phyloP scores from a whole-genome alignment of 176 grass and related monocot genomes.

The Tuctoria greenei region DNA sequence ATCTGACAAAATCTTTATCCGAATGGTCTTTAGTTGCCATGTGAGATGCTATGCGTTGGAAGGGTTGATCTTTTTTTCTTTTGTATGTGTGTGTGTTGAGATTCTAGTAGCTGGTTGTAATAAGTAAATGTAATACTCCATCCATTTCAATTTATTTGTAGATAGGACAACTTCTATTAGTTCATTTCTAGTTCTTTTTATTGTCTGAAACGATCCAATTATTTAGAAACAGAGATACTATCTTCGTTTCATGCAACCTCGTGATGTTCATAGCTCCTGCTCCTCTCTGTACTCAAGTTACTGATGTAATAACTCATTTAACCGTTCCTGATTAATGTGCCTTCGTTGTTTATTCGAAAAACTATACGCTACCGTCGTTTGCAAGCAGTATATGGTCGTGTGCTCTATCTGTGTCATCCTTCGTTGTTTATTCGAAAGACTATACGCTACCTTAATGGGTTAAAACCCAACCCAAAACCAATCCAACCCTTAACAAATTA shows the following conservation, averaged over 20 bases:
- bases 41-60: background rate
- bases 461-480: too few species aligned
- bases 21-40: background rate
- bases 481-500: too few species aligned
- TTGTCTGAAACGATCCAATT: too few species aligned
- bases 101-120: conserved; percentile 1
- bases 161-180: too few species aligned
- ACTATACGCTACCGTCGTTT: background rate
- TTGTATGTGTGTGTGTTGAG: too few species aligned
- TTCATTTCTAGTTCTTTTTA: too few species aligned
- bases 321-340: background rate
- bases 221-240: too few species aligned
- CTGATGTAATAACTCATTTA: background rate
- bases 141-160: too few species aligned
- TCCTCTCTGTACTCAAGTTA: background rate
- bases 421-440: too few species aligned
- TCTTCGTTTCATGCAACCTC: background rate
- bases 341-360: background rate
- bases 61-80: background rate
- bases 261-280: background rate
- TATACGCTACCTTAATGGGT: too few species aligned
- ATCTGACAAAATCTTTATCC: background rate
- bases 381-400: too few species aligned
- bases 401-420: too few species aligned
- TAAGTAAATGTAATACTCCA: background rate